Conservation (phyloP, 148 eudicot species). For the Salicornia ramosissima region DNA sequence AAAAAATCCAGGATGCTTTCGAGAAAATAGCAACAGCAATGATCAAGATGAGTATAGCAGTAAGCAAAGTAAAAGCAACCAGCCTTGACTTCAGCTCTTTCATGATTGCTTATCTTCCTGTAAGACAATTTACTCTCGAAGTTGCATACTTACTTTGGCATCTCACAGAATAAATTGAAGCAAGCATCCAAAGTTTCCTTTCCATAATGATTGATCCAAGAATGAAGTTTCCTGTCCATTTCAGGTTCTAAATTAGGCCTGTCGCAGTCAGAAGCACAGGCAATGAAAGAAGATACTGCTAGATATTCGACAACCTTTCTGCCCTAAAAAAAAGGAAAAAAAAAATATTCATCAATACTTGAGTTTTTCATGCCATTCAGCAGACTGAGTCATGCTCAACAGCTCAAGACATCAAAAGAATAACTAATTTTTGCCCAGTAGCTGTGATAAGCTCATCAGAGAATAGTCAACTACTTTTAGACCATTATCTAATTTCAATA, state of each 20-base stretch:
- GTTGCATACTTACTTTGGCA: not conserved
- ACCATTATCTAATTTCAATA: not conserved
- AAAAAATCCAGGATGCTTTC: conserved; percentile 38
- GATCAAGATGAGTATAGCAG: conserved; percentile 25
- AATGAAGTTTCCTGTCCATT: not conserved
- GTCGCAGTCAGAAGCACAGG: not conserved
- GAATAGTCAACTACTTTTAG: conserved; percentile 11
- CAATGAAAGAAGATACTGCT: not conserved
- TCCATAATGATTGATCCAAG: not conserved
- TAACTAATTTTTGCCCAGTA: conserved; percentile 10
- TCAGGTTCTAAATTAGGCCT: not conserved
- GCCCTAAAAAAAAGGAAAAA: not conserved
- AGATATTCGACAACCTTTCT: not conserved
- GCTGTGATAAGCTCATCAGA: conserved; percentile 11
- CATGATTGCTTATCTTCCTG: not conserved
- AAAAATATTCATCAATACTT: not conserved
- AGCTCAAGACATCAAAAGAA: not conserved
- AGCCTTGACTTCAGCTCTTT: conserved; percentile 7
- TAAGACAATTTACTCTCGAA: not conserved
- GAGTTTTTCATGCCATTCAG: not conserved
- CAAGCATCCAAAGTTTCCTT: not conserved
- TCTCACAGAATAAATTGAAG: not conserved
- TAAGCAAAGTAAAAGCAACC: conserved; percentile 23
- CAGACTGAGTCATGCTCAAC: conserved; percentile 3
- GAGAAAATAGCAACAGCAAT: conserved; percentile 32